Conservation (phyloP, 306 rosid genomes). For the Cercis canadensis region DNA sequence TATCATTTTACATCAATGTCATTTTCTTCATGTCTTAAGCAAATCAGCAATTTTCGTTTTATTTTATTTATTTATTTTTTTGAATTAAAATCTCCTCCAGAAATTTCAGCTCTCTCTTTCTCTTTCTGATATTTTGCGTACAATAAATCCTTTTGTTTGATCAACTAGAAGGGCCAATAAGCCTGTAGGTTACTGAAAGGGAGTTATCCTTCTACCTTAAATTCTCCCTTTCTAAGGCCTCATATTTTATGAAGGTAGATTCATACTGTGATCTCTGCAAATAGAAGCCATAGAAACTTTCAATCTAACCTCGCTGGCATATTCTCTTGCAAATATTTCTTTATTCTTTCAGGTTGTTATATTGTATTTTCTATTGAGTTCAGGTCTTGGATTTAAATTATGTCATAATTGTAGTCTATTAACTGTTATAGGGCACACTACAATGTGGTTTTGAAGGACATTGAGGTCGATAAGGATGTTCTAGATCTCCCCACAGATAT, state of each 20-base stretch:
- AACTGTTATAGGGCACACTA: conserved; percentile 78
- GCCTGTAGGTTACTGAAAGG: too few species aligned
- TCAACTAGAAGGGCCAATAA: too few species aligned
- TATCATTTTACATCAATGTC: too few species aligned
- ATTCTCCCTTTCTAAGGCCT: conserved; percentile 2
- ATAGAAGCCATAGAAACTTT: conserved; percentile 23
- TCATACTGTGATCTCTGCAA: conserved; percentile 18
- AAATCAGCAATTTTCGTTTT: too few species aligned
- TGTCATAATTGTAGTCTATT: conserved; percentile 41
- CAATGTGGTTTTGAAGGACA: conserved; percentile 74
- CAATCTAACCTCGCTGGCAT: conserved; percentile 23
- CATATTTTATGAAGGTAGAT: conserved; percentile 28
- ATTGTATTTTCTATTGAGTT: conserved; percentile 28
- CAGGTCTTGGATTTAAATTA: conserved; percentile 41
- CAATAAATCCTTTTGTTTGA: too few species aligned
- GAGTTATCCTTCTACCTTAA: not conserved
- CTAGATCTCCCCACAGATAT: conserved; percentile 64
- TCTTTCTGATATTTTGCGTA: too few species aligned
- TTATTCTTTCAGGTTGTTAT: conserved; percentile 32
- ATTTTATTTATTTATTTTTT: too few species aligned
- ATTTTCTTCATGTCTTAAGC: too few species aligned
- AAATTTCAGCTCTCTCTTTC: too few species aligned
- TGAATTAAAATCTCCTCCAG: too few species aligned
- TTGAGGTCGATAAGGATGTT: conserved; percentile 69
- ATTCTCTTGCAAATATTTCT: conserved; percentile 21